These are phyloP conservation scores for Chlamydomonas sphaeroides DNA, from an alignment of 139 green algal genomes.

Conservation along the genomic window DNA sequence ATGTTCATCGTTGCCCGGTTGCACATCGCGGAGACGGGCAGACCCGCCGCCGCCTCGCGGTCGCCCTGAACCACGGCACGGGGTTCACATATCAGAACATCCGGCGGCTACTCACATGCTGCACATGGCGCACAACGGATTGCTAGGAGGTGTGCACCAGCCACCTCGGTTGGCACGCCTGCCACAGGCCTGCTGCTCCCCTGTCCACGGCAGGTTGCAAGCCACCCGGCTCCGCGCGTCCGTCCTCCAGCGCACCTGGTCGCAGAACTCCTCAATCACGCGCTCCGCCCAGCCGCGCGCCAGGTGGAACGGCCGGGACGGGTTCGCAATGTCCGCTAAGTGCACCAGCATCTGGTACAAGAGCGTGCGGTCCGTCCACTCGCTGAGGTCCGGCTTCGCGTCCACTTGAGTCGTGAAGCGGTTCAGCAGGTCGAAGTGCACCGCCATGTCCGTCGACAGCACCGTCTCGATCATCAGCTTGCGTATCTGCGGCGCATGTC, in stretches of 20 bases:
- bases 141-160: too few species aligned
- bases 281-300: constrained; percentile 66
- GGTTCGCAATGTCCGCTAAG: constrained; percentile 73
- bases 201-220: too few species aligned
- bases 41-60: constrained; percentile 62
- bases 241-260: constrained; percentile 48
- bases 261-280: constrained; percentile 72
- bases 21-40: constrained; percentile 78
- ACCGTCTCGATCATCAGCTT: constrained; percentile 72
- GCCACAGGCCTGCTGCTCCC: too few species aligned
- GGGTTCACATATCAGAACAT: not conserved
- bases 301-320: constrained; percentile 63
- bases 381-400: constrained; percentile 44
- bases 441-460: constrained; percentile 75
- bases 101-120: too few species aligned
- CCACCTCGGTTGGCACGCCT: too few species aligned
- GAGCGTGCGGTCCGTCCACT: constrained; percentile 64
- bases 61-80: constrained; percentile 66
- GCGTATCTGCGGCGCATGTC: constrained; percentile 56
- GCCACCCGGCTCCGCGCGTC: too few species aligned
- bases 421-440: constrained; percentile 73
- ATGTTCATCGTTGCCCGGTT: constrained; percentile 71
- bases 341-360: constrained; percentile 71
- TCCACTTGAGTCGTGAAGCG: constrained; percentile 55
- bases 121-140: too few species aligned